Base-by-base conservation (phyloP, 768 basidiomycete species). In the Paxillus involutus region DNA sequence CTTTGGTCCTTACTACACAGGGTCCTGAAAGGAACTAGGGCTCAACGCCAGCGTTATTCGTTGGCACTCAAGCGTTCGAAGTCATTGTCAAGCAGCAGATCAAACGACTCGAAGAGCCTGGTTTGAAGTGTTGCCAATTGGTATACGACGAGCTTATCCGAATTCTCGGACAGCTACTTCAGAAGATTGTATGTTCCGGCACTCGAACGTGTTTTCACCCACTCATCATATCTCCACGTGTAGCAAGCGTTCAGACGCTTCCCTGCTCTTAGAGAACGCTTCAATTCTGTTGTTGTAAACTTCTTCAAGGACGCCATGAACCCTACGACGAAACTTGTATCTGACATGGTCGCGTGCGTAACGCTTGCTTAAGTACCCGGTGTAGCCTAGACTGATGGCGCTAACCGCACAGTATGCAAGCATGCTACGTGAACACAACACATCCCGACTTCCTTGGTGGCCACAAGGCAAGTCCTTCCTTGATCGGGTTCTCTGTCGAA, bases 81-180 rank as follows among this genome's bases (percentile, higher is more conserved):
- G 92, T 95, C 56, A 98, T 99, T 62, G 93, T 98, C 62, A 99
- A 98, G 77, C 93, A 98, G 69, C 97, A 99, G 73, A 99, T 99
- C 72, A 90, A 94, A 72, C 84, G 97, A 40, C 75, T 99, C 49
- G 97, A 98, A 68, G 97, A 98, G 7, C 97, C 97, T 12, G 78
- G 83, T 59, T 73, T 98, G 61, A 95, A 95, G 68, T 98, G 97
- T 65, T 96, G 94, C 65, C 88, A 94, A 59, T 78, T 98, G 55
- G 91, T 99, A 4, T 98, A 98, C 59, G 97, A 98, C 63, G 97
- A 98, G 67, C 82, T 99, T 39, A 97, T 98, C 66, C 86, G 97
- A 45, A 99, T 99, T 57, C 83, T 99, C 41, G 86, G 89, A 16
- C 94, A 97, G 62, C 75, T 98, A 2, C 77, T 99, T n/a, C 71